These are phyloP conservation scores for Cryptococcus amylolentus DNA, from an alignment of 1,284 basidiomycete genomes.

Conservation along the genomic window DNA sequence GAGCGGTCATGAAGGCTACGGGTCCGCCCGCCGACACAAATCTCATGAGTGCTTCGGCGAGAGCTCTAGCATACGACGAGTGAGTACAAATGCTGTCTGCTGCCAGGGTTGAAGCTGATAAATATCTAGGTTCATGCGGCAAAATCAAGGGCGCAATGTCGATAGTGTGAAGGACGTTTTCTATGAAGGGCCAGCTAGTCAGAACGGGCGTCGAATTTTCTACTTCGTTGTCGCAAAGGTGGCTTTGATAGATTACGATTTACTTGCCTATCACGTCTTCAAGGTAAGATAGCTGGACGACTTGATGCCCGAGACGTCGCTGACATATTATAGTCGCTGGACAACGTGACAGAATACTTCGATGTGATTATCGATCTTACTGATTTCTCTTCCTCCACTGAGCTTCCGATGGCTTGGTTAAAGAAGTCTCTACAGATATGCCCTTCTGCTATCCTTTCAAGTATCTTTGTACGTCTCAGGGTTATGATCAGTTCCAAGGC, in stretches of 20 bases:
- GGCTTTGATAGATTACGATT: conserved; percentile 77
- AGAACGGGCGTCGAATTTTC: conserved; percentile 50
- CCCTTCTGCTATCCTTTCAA: conserved; percentile 51
- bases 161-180: conserved; percentile 66
- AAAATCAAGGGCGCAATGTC: conserved; percentile 62
- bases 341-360: conserved; percentile 52
- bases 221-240: conserved; percentile 63
- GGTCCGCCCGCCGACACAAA: conserved; percentile 68
- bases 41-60: conserved; percentile 55
- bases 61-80: conserved; percentile 51
- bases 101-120: conserved; percentile 46
- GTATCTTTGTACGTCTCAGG: conserved; percentile 24
- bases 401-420: conserved; percentile 76
- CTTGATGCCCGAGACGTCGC: not conserved
- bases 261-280: conserved; percentile 77
- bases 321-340: conserved; percentile 26
- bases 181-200: conserved; percentile 57
- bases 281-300: conserved; percentile 54
- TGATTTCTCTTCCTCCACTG: conserved; percentile 68
- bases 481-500: conserved; percentile 44
- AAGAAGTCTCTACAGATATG: conserved; percentile 75
- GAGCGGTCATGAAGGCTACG: conserved; percentile 69
- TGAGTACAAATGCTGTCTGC: conserved; percentile 14
- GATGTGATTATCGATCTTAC: conserved; percentile 81
- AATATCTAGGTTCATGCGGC: conserved; percentile 65